Evolutionary conservation across 306 rosid species (phyloP), one percentile per base, ranked within the genome.

Genomic region (Sphenostylis stenocarpa): DNA sequence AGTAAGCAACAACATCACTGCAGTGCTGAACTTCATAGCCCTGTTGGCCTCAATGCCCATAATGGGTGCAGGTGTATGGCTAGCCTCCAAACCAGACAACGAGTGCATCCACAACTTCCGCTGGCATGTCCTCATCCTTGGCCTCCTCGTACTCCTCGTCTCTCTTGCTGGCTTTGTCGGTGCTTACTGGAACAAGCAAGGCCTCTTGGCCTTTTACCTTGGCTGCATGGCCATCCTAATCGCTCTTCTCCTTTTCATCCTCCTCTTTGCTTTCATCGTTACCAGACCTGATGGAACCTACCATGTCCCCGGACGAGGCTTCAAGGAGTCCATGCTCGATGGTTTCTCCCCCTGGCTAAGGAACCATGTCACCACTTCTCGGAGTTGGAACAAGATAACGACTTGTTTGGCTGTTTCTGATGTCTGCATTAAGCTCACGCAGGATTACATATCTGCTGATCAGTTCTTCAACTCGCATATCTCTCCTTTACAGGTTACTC

Each of bases 31-130:
- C 67, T 87, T 93, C 88, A 71, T 80, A 23, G 96, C 96, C 15
- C 44, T 90, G 23, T 80, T 93, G 53, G 91, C 91, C 55, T 84
- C 96, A 67, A 81, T 93, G 26, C 91, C 90, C 44, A 87, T 89
- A 2, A 93, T 90, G 56, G 92, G 82, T 3, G 68, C 97, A 12
- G 96, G 97, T 14, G 80, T 82, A 2, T 92, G 97, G 97, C 86
- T 92, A 0, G 97, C 97, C 34, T 84, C 89, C 0, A 88, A 92
- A 81, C 81, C 92, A 1, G 94, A 90, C 88, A 88, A 88, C 78
- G 94, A 88, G 88, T 92, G 96, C 82, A 83, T 86, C 82, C 92
- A 73, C 81, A 75, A 67, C 10, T 82, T 90, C 89, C 82, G 92
- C 0, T 92, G 97, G 96, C 97, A 90, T 8, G 87, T 92, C 4